Evolutionary conservation across 257 asterid genomes (phyloP), one percentile per base, ranked within the genome.

Genomic region (Petrea volubilis): DNA sequence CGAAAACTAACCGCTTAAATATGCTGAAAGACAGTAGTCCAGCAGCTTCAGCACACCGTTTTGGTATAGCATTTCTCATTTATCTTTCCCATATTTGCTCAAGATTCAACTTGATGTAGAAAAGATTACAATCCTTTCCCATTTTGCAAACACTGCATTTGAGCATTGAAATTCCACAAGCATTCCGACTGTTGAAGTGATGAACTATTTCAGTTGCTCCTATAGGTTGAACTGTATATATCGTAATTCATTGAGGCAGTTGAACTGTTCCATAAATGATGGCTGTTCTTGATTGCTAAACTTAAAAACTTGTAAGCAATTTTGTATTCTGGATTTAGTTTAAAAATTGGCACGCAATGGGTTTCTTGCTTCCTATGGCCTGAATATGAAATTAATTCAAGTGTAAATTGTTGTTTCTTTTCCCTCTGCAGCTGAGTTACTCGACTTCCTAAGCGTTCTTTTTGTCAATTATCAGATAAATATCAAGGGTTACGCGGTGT

Each of bases 401-500:
- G 12, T 13, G 31, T 34, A 23, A 8, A 71, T 47, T 65, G 57
- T 68, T 23, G 60, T 57, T 55, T 46, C 76, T 43, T 40, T 60
- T 61, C 27, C 31, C 43, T 18, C 5, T 63, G 24, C 40, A 47
- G 57, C 51, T 43, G 7, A 18, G 59, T 49, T 73, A 11, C 25
- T 47, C 25, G 64, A 33, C n/a, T 3, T 33, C 57, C n/a, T 20
- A n/a, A 59, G 61, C 71, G 41, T 68, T 41, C 43, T 25, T 53
- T 68, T 58, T 73, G 44, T 58, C 34, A 57, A 59, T 79, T 53
- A 49, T 72, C 89, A 94, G 99, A 43, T 95, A 69, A 83, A 67
- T 41, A 78, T 95, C 62, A 92, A 88, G 86, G 99, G 99, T 60
- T 95, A 95, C 23, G 99, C 99, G 3, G 90, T 81, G 50, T 86